These are phyloP conservation scores for Begonia peltatifolia DNA, from an alignment of 306 rosid species.

Conservation along the genomic window DNA sequence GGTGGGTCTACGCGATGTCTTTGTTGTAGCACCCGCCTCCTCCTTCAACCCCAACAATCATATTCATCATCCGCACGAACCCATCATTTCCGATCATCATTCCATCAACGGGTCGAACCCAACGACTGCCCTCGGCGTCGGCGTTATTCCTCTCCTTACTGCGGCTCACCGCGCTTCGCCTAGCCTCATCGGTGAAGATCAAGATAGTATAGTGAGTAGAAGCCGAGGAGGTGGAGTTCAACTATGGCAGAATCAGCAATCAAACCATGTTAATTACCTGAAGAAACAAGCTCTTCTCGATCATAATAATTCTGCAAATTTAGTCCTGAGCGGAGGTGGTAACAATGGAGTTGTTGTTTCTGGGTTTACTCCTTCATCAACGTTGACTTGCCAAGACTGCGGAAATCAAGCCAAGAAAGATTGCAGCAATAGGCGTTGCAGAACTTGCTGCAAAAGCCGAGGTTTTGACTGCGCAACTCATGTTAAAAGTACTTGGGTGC, in stretches of 20 bases:
- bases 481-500: conserved; percentile 95
- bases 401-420: conserved; percentile 97
- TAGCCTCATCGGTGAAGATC: conserved; percentile 7
- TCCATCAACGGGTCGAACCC: conserved; percentile 34
- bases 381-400: conserved; percentile 65
- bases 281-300: conserved; percentile 28
- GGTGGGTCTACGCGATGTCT: conserved; percentile 59
- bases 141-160: conserved; percentile 61
- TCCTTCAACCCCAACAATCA: conserved; percentile 22
- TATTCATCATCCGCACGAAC: conserved; percentile 12
- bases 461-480: conserved; percentile 84
- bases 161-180: conserved; percentile 26
- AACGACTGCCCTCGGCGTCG: conserved; percentile 68
- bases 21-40: conserved; percentile 59
- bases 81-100: conserved; percentile 31
- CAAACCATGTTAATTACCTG: conserved; percentile 25
- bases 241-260: conserved; percentile 57
- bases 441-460: conserved; percentile 90
- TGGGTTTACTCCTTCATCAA: conserved; percentile 21
- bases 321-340: not conserved
- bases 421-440: conserved; percentile 62
- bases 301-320: conserved; percentile 9
- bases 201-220: conserved; percentile 10
- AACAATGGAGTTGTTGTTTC: conserved; percentile 4
- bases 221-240: conserved; percentile 50